Percentiles rank a stretch among this genome's conserved stretches.
These are phyloP conservation scores for Botrytis galanthina DNA, from an alignment of 2,329 filamentous ascomycete species.

Conservation along the genomic window DNA sequence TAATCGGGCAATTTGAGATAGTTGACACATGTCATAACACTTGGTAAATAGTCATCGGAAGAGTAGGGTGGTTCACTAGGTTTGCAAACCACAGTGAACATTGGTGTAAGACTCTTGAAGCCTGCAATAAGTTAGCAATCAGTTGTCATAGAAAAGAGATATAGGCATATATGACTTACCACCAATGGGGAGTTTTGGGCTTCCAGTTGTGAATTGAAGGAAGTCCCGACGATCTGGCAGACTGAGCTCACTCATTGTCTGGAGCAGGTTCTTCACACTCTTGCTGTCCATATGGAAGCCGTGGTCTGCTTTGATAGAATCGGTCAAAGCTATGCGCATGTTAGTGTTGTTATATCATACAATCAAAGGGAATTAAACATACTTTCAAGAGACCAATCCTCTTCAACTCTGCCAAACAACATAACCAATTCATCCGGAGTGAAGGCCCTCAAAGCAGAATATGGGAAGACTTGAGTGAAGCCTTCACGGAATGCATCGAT, in stretches of 20 bases:
- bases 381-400: constrained; percentile 98
- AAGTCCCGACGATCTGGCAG: constrained; percentile 81
- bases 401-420: constrained; percentile 87
- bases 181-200: constrained; percentile 95
- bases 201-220: constrained; percentile 95
- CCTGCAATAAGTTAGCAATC: constrained; percentile 54
- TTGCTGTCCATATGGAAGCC: constrained; percentile 98
- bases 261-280: constrained; percentile 88
- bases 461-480: constrained; percentile 96
- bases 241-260: constrained; percentile 87
- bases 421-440: constrained; percentile 94
- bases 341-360: constrained; percentile 24
- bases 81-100: constrained; percentile 99
- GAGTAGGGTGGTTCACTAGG: constrained; percentile 92
- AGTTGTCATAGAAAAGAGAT: background rate
- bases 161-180: constrained; percentile 56
- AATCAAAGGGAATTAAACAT: constrained; percentile 45
- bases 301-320: constrained; percentile 97
- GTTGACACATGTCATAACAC: constrained; percentile 99
- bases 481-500: constrained; percentile 87
- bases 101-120: constrained; percentile 94
- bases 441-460: constrained; percentile 86
- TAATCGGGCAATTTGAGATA: constrained; percentile 98
- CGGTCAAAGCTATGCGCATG: constrained; percentile 70
- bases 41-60: constrained; percentile 97